Evolutionary conservation across 2,329 filamentous ascomycete species (phyloP).

Genomic region (Apiospora aurea): DNA sequence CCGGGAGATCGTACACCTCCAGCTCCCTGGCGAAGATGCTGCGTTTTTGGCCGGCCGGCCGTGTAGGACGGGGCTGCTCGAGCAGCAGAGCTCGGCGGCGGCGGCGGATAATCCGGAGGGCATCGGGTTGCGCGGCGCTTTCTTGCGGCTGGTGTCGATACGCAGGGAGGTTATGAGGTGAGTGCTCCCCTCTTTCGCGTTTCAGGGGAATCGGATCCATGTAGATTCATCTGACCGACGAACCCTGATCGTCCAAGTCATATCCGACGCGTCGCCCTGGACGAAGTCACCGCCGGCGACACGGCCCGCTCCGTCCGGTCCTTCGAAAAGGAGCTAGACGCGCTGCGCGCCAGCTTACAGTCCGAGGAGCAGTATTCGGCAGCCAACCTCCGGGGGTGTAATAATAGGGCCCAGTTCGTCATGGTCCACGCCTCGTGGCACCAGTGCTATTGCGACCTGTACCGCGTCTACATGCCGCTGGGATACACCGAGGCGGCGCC

Average conservation of each 20-base stretch:
- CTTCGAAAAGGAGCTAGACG: slow-evolving; percentile 38
- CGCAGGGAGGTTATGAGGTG: slow-evolving; percentile 41
- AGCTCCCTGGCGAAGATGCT: slow-evolving; percentile 52
- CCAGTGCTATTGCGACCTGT: slow-evolving; percentile 52
- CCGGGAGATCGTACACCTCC: slow-evolving; percentile 46
- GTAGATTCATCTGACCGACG: too few species aligned
- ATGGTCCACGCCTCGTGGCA: slow-evolving; percentile 48
- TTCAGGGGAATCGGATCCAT: too few species aligned
- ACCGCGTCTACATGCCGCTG: slow-evolving; percentile 47
- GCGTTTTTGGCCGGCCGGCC: slow-evolving; percentile 60
- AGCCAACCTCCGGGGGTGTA: slow-evolving; percentile 32
- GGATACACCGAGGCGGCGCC: slow-evolving; percentile 51
- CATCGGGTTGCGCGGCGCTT: slow-evolving; percentile 36
- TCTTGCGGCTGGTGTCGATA: slow-evolving; percentile 37
- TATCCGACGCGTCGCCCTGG: slow-evolving; percentile 39
- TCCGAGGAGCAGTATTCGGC: slow-evolving; percentile 37
- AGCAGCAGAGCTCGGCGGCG: slow-evolving; percentile 33
- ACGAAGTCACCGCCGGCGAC: slow-evolving; percentile 36
- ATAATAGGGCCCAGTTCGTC: slow-evolving; percentile 33
- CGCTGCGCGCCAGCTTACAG: slow-evolving; percentile 32
- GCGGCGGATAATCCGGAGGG: slow-evolving; percentile 45
- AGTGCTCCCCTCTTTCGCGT: background rate
- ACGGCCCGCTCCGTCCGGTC: slow-evolving; percentile 35
- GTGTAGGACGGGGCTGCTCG: slow-evolving; percentile 31
- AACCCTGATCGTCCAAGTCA: slow-evolving; percentile 32